Evolutionary conservation across 163 green algal species (phyloP), one percentile per base, ranked within the genome.

Genomic region (Scenedesmus sp.): DNA sequence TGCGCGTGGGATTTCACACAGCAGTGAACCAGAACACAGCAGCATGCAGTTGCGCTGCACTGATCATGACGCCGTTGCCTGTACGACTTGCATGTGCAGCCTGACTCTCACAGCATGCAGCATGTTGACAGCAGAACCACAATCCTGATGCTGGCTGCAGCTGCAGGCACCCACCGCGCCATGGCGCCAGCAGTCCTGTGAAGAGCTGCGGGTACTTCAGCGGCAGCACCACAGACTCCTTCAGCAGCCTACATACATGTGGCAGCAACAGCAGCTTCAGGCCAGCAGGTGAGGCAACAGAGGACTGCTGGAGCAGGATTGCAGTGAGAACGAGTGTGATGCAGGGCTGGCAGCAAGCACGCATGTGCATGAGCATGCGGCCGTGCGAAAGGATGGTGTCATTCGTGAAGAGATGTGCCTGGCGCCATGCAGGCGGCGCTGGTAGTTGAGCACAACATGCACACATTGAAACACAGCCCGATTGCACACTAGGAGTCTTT

Each of bases 221-320:
- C 5, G 98, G 97, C 88, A 99, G 92, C 83, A 98, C 96, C 79
- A 98, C 96, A 8, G 98, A 96, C 94, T 99, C 98, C 85, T 98
- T 95, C 84, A 99, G 95, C 91, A 99, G 94, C 54, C 87, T 91
- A 52, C 56, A 77, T 23, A 57, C 55, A 86, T 15, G 6, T 12
- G 20, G n/a, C 70, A 46, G 20, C 26, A 84, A 64, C 7, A 64
- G 59, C 59, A 64, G 59, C 9, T 46, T 46, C 34, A 46, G 34
- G 34, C 34, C 34, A 46, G 34, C 34, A 46, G 34, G 34, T 46
- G 34, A 46, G 34, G 34, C 4, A 55, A 54, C 73, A 82, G 16
- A 26, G 73, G 16, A 82, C 23, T 52, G 73, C 5, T 20, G 23
- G 66, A n/a, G 66, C 66, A 76, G 18, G 34, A 46, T 46, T 46